phyloP scores from a whole-genome alignment of 73 alveolate species.

The Stentor coeruleus region DNA sequence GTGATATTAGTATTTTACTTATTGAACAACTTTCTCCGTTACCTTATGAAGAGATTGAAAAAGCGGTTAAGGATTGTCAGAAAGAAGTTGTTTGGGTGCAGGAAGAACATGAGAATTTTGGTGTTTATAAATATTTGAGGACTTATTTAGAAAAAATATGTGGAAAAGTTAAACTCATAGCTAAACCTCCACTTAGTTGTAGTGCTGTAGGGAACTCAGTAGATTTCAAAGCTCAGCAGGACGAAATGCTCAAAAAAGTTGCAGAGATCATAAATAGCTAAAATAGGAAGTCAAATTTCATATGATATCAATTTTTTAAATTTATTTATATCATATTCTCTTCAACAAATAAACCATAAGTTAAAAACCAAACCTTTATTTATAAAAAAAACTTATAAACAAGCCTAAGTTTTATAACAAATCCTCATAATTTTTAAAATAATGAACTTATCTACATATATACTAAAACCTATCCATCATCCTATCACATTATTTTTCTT shows the following conservation, averaged over 20 bases:
- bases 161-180: neutral
- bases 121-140: neutral
- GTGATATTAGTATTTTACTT: constrained; percentile 36
- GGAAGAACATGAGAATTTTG: constrained; percentile 18
- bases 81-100: neutral
- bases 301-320: too few species aligned
- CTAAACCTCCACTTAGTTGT: neutral
- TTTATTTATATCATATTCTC: too few species aligned
- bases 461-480: too few species aligned
- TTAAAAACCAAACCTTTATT: too few species aligned
- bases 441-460: too few species aligned
- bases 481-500: too few species aligned
- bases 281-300: too few species aligned
- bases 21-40: constrained; percentile 79
- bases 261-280: neutral
- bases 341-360: too few species aligned
- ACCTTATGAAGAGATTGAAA: constrained; percentile 56
- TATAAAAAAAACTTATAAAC: too few species aligned
- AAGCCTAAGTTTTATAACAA: too few species aligned
- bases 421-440: too few species aligned
- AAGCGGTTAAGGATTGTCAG: constrained; percentile 27
- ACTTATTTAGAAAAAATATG: neutral
- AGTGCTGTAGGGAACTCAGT: neutral
- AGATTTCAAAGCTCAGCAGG: neutral
- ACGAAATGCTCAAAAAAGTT: neutral